Evolutionary conservation across 257 asterid genomes (phyloP).

Genomic region (Mitragyna speciosa): DNA sequence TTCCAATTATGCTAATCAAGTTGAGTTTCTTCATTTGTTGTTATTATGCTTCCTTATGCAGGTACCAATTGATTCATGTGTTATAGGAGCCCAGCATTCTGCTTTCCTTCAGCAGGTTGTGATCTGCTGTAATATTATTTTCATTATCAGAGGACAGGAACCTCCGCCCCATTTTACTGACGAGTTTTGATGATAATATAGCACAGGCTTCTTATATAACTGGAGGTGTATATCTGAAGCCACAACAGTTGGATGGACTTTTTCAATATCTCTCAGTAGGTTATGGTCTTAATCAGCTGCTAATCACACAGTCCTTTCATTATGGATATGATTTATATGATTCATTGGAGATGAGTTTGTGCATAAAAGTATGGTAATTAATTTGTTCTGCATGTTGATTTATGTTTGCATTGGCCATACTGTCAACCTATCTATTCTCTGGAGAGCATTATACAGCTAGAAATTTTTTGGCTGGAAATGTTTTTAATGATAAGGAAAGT

Average conservation of each 20-base stretch:
- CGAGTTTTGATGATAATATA: constrained; percentile 24
- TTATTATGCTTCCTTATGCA: constrained; percentile 30
- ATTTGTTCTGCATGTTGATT: not conserved
- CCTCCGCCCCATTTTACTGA: constrained; percentile 13
- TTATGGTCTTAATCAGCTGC: constrained; percentile 20
- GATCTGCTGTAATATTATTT: constrained; percentile 5
- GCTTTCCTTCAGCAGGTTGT: constrained; percentile 95
- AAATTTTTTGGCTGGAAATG: not conserved
- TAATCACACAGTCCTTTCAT: not conserved
- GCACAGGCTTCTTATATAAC: constrained; percentile 87
- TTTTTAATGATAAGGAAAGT: not conserved
- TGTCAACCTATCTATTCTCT: not conserved
- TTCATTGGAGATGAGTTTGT: not conserved
- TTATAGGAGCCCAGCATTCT: constrained; percentile 81
- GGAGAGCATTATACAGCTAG: not conserved
- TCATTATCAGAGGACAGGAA: not conserved
- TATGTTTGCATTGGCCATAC: too few species aligned
- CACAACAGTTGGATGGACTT: constrained; percentile 72
- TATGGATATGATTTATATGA: too few species aligned
- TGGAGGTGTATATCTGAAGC: constrained; percentile 89
- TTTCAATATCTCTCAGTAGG: constrained; percentile 79
- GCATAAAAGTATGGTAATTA: not conserved
- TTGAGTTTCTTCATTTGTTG: not conserved
- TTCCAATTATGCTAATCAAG: not conserved
- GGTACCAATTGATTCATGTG: constrained; percentile 91